Percentiles rank a stretch among this genome's conserved stretches.
phyloP scores from a whole-genome alignment of 768 basidiomycete genomes.

The Tubosaeta sp. region DNA sequence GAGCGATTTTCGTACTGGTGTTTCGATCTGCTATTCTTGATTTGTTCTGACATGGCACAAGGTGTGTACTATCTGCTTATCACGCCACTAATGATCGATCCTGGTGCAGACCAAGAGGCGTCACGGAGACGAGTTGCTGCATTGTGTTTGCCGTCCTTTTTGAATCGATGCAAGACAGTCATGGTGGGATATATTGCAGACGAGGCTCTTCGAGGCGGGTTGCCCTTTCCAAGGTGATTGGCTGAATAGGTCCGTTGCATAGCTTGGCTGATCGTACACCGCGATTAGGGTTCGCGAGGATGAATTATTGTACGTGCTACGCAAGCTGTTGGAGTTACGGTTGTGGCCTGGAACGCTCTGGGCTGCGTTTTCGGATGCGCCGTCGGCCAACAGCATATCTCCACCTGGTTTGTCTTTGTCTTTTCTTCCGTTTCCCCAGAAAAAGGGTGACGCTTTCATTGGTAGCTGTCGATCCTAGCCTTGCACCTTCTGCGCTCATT shows the following conservation, averaged over 20 bases:
- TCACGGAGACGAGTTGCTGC: slow-evolving; percentile 67
- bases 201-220: slow-evolving; percentile 73
- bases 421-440: background rate
- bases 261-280: background rate
- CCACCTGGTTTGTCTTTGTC: slow-evolving; percentile 52
- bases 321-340: slow-evolving; percentile 66
- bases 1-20: slow-evolving; percentile 94
- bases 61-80: slow-evolving; percentile 37
- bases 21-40: slow-evolving; percentile 78
- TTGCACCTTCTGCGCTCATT: slow-evolving; percentile 53
- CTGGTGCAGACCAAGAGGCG: slow-evolving; percentile 52
- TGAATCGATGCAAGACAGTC: slow-evolving; percentile 69
- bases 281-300: slow-evolving; percentile 72
- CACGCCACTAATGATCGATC: background rate
- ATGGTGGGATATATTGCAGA: slow-evolving; percentile 80
- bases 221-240: slow-evolving; percentile 83
- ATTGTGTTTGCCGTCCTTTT: slow-evolving; percentile 63
- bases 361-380: slow-evolving; percentile 68
- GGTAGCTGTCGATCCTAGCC: slow-evolving; percentile 38
- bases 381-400: slow-evolving; percentile 47
- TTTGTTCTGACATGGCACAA: slow-evolving; percentile 64
- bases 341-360: slow-evolving; percentile 75
- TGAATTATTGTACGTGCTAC: slow-evolving; percentile 80
- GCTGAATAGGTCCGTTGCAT: too few species aligned
- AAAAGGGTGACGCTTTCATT: background rate